These are phyloP conservation scores for Immersiporthe knoxdaviesiana DNA, from an alignment of 2,329 filamentous ascomycete species.

Conservation along the genomic window DNA sequence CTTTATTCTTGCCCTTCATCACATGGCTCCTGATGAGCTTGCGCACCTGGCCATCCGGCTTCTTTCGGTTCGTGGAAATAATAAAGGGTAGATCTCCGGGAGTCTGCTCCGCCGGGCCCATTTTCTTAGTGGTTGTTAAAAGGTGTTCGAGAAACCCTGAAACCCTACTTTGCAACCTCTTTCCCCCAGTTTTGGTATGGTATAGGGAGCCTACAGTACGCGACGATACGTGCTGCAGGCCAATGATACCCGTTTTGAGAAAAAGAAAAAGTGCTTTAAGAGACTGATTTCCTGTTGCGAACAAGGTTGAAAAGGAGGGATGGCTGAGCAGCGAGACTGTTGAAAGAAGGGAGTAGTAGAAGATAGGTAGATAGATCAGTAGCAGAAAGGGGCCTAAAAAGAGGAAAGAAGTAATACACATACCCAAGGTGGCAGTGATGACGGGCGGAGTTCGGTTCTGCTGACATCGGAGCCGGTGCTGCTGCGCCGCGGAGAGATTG, in stretches of 20 bases:
- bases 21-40: constrained; percentile 46
- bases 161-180: no score
- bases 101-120: neutral
- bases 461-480: neutral
- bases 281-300: neutral
- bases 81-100: constrained; percentile 37
- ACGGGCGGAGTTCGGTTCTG: neutral
- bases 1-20: constrained; percentile 48
- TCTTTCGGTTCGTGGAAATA: constrained; percentile 35
- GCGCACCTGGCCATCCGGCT: constrained; percentile 38
- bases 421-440: no score
- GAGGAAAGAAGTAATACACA: no score
- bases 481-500: constrained; percentile 15
- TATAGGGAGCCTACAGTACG: no score
- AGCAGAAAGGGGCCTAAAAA: neutral
- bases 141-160: no score
- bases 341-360: neutral
- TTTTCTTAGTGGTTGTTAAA: no score
- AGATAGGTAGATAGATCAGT: neutral
- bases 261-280: neutral
- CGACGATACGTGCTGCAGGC: no score
- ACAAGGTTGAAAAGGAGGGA: neutral
- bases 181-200: neutral
- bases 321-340: neutral
- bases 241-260: neutral